Evolutionary conservation across 306 rosid species (phyloP).

Genomic region (Geum urbanum): DNA sequence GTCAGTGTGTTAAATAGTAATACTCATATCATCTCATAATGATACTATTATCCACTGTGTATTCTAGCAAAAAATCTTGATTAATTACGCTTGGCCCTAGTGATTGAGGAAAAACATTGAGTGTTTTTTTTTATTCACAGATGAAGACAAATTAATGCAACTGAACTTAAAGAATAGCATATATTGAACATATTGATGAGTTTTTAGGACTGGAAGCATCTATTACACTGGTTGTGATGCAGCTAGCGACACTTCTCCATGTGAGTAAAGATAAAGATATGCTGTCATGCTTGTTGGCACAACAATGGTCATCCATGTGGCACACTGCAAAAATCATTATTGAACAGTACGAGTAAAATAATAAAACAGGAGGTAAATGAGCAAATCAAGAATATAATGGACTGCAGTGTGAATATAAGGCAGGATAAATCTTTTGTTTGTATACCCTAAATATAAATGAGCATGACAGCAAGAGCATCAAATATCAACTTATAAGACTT

Average conservation of each 20-base stretch:
- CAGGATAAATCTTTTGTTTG: neutral
- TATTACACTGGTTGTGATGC: slow-evolving; percentile 99
- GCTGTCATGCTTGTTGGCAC: slow-evolving; percentile 98
- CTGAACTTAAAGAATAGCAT: neutral
- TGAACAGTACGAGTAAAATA: slow-evolving; percentile 6
- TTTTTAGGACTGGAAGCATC: slow-evolving; percentile 66
- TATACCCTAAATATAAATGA: neutral
- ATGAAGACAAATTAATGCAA: neutral
- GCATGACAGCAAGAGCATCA: slow-evolving; percentile 13
- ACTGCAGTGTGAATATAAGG: neutral
- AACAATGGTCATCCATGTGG: slow-evolving; percentile 94
- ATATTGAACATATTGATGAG: slow-evolving; percentile 1
- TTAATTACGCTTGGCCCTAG: neutral
- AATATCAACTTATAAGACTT: neutral
- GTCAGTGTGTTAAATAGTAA: slow-evolving; percentile 3
- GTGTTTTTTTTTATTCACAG: neutral
- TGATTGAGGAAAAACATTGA: neutral
- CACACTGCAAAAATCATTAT: slow-evolving; percentile 64
- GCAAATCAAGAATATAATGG: neutral
- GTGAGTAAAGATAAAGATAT: slow-evolving; percentile 90
- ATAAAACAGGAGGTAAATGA: neutral
- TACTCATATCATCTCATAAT: slow-evolving; percentile 1
- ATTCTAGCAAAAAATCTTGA: neutral
- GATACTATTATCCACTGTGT: too few relatives aligned
- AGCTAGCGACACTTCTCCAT: slow-evolving; percentile 93